Conservation (phyloP, 768 basidiomycete species). For the Mycena maculata region DNA sequence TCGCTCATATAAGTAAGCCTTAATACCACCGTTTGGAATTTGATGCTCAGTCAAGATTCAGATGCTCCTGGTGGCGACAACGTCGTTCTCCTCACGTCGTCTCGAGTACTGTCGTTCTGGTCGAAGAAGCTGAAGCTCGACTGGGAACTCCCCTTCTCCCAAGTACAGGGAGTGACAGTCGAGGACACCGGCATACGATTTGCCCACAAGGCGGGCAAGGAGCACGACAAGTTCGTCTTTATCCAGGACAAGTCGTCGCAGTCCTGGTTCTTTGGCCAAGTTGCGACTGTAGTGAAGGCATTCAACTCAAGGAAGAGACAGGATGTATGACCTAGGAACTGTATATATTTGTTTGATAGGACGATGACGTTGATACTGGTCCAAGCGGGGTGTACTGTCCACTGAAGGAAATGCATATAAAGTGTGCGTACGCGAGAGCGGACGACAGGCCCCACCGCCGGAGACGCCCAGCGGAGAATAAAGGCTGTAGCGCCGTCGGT, state of each 20-base stretch:
- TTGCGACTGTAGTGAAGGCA: slow-evolving; percentile 79
- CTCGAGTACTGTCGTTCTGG: slow-evolving; percentile 85
- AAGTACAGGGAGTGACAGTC: slow-evolving; percentile 87
- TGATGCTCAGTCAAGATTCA: slow-evolving; percentile 41
- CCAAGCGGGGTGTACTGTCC: not conserved
- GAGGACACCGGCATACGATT: slow-evolving; percentile 94
- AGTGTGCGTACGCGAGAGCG: too few relatives aligned
- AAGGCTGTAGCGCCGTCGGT: too few relatives aligned
- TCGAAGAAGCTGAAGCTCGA: slow-evolving; percentile 85
- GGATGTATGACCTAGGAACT: slow-evolving; percentile 51
- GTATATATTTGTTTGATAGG: slow-evolving; percentile 19
- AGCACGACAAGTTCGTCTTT: slow-evolving; percentile 80
- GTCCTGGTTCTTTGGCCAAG: slow-evolving; percentile 84
- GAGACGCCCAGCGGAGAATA: too few relatives aligned
- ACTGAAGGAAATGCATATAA: not conserved
- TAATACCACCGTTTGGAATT: not conserved
- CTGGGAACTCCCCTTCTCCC: slow-evolving; percentile 92
- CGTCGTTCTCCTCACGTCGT: slow-evolving; percentile 82
- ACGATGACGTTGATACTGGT: too few relatives aligned
- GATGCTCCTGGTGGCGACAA: slow-evolving; percentile 85
- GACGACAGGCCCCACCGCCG: too few relatives aligned
- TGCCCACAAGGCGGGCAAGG: slow-evolving; percentile 80
- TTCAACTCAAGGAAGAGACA: slow-evolving; percentile 82
- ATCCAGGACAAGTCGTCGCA: slow-evolving; percentile 81
- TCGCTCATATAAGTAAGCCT: slow-evolving; percentile 88